These are phyloP conservation scores for Sarcomyxa edulis DNA, from an alignment of 768 basidiomycete species.

Conservation along the genomic window DNA sequence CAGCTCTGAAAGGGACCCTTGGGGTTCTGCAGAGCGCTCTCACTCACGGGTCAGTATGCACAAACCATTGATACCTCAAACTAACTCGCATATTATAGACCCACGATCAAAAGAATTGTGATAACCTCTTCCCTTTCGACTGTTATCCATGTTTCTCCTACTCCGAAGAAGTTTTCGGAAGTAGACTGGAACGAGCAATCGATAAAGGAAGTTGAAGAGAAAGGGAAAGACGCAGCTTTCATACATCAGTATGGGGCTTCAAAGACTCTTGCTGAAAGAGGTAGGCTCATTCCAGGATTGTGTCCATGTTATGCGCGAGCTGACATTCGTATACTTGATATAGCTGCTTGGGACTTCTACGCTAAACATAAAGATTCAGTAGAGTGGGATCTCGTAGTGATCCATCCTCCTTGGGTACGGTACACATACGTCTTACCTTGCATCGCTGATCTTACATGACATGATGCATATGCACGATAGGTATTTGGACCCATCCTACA, in stretches of 20 bases:
- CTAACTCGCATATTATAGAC: conserved; percentile 15
- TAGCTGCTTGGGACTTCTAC: conserved; percentile 39
- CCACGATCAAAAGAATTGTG: conserved; percentile 59
- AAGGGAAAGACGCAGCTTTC: conserved; percentile 37
- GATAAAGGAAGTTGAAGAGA: conserved; percentile 36
- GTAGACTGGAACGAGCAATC: conserved; percentile 57
- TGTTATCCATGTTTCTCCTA: conserved; percentile 23
- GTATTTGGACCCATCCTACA: conserved; percentile 39
- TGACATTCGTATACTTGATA: not conserved
- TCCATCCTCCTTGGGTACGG: conserved; percentile 51
- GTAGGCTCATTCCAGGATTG: conserved; percentile 22
- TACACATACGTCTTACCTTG: conserved; percentile 2
- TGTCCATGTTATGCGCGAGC: not conserved
- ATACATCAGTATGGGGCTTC: conserved; percentile 50
- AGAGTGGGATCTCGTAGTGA: conserved; percentile 44
- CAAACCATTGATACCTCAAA: not conserved
- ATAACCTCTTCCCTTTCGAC: conserved; percentile 61
- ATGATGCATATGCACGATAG: conserved; percentile 9
- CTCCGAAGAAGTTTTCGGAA: conserved; percentile 35
- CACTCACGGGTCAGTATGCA: conserved; percentile 40
- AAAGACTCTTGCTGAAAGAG: conserved; percentile 62
- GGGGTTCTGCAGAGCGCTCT: conserved; percentile 55
- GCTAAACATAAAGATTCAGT: conserved; percentile 36
- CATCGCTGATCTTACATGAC: not conserved
- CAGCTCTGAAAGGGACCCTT: conserved; percentile 69